A percentile compares a stretch with the other conserved stretches of the same genome.
Conservation (phyloP, 2,329 filamentous ascomycete species). For the Beauveria sp. region DNA sequence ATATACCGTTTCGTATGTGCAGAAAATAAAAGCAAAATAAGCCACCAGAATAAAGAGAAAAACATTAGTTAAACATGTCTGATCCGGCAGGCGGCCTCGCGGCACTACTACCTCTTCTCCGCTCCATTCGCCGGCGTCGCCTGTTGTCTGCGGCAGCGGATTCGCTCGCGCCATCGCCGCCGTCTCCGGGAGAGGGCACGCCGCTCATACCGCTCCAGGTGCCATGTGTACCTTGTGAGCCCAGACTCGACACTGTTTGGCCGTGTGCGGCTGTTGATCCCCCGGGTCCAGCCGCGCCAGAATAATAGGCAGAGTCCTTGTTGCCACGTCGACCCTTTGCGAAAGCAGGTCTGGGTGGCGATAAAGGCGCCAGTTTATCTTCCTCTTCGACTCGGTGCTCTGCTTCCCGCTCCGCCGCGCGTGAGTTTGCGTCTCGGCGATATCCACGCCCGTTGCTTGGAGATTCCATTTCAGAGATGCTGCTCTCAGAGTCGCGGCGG, state of each 20-base stretch:
- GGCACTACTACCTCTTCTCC: constrained; percentile 33
- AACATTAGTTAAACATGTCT: constrained; percentile 31
- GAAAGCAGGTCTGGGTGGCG: constrained; percentile 50
- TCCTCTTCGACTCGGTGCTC: constrained; percentile 36
- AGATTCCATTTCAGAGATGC: constrained; percentile 48
- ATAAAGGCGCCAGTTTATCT: constrained; percentile 35
- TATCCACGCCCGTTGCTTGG: constrained; percentile 42
- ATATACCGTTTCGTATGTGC: not conserved
- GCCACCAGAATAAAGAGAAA: not conserved
- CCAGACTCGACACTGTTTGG: constrained; percentile 39
- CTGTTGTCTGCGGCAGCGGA: constrained; percentile 41
- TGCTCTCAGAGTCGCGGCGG: constrained; percentile 44
- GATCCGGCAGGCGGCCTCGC: constrained; percentile 23
- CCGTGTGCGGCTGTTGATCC: constrained; percentile 30
- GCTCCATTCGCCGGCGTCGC: constrained; percentile 47
- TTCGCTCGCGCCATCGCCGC: constrained; percentile 26
- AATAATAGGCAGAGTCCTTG: constrained; percentile 58
- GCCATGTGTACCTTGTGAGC: constrained; percentile 40
- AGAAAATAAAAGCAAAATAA: not conserved
- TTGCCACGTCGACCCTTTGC: constrained; percentile 38
- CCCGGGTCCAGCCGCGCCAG: constrained; percentile 37
- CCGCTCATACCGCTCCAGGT: constrained; percentile 46
- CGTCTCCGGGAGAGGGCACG: constrained; percentile 33
- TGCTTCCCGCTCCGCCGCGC: constrained; percentile 37
- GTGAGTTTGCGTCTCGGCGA: constrained; percentile 43